Percentiles rank a stretch among this genome's conserved stretches.
Conservation (phyloP, 208 protist species). For the Leishmania martiniquensis region DNA sequence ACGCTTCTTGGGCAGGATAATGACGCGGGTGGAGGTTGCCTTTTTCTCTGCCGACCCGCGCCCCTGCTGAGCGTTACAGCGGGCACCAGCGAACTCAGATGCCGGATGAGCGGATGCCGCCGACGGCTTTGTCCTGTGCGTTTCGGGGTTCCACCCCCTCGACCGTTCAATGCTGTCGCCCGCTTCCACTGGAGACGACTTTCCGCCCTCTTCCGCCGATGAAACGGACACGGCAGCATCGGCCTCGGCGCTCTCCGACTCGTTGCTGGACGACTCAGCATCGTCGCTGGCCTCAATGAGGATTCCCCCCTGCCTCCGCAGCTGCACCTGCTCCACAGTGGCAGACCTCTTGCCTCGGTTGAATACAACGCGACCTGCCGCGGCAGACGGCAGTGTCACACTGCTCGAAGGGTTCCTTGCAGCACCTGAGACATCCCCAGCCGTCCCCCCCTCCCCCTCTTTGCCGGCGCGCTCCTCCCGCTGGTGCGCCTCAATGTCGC, state of each 20-base stretch:
- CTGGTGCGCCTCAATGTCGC: conserved; percentile 57
- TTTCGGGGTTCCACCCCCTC: background rate
- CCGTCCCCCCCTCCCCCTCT: background rate
- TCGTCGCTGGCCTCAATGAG: conserved; percentile 20
- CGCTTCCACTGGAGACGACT: background rate
- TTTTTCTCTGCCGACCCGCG: conserved; percentile 5
- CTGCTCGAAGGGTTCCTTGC: background rate
- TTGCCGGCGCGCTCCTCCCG: conserved; percentile 19
- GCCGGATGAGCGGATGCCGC: background rate
- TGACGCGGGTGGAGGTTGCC: conserved; percentile 25
- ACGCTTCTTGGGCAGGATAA: conserved; percentile 28
- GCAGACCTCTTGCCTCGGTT: conserved; percentile 25
- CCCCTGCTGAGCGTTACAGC: conserved; percentile 6
- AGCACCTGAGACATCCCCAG: background rate
- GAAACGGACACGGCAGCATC: conserved; percentile 11
- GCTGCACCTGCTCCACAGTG: conserved; percentile 49
- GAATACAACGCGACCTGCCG: conserved; percentile 23
- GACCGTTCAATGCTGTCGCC: background rate
- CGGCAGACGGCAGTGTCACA: conserved; percentile 1
- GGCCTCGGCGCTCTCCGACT: conserved; percentile 12
- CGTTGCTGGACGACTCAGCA: conserved; percentile 12
- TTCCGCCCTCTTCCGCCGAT: background rate
- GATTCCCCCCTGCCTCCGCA: conserved; percentile 53
- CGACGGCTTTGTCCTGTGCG: background rate
- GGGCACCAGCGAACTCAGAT: conserved; percentile 29